Conservation (phyloP, 177 flowering plant genomes). For the Telopea speciosissima region DNA sequence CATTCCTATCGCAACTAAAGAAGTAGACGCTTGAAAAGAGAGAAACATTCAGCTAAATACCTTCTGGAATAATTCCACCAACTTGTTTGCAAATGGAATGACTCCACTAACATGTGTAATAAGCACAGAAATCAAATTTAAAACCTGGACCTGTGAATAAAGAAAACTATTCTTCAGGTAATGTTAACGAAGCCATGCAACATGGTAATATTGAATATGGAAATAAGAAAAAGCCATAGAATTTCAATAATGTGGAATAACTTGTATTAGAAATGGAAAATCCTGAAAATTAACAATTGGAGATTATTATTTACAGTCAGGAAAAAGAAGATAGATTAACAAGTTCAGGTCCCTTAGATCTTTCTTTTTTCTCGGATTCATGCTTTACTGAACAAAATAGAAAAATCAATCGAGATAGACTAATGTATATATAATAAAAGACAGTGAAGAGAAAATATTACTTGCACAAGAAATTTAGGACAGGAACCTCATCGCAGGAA, state of each 20-base stretch:
- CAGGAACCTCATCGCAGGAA: too few species aligned
- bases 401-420: too few species aligned
- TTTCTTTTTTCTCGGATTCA: too few species aligned
- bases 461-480: too few species aligned
- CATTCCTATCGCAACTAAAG: too few species aligned
- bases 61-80: constrained; percentile 80
- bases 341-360: not conserved
- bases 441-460: too few species aligned
- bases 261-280: not conserved
- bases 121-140: constrained; percentile 77
- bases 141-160: constrained; percentile 75
- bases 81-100: constrained; percentile 57
- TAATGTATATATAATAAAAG: too few species aligned
- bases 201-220: not conserved
- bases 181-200: not conserved
- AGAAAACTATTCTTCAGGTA: not conserved
- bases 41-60: constrained; percentile 27
- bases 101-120: constrained; percentile 54
- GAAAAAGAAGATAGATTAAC: not conserved
- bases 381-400: too few species aligned
- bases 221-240: not conserved
- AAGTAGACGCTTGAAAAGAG: not conserved
- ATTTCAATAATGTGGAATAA: not conserved
- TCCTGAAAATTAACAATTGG: not conserved
- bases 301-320: not conserved